Percentiles rank a stretch among this genome's conserved stretches.
Conservation (phyloP, 2,329 filamentous ascomycete genomes). For the Diaporthe sp. region DNA sequence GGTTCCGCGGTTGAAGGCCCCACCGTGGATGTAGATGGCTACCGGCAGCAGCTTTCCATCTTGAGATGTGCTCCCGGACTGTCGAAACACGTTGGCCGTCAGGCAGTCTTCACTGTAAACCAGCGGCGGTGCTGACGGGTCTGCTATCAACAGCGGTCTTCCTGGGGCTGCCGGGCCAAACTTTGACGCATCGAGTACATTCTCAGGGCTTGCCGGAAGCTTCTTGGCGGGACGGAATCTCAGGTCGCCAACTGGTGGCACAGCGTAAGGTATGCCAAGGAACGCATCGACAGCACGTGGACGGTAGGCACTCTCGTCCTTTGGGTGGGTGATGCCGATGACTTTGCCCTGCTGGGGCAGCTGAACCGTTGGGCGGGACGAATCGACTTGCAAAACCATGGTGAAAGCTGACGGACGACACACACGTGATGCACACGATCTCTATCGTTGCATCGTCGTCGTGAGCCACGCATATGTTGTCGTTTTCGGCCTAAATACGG, state of each 20-base stretch:
- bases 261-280: constrained; percentile 59
- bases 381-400: constrained; percentile 34
- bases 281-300: constrained; percentile 51
- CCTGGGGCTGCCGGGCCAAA: constrained; percentile 40
- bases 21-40: constrained; percentile 57
- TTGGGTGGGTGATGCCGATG: constrained; percentile 37
- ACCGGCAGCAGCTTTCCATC: constrained; percentile 43
- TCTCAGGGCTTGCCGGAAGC: constrained; percentile 41
- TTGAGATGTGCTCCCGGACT: constrained; percentile 2
- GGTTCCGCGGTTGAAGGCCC: constrained; percentile 55
- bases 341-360: constrained; percentile 35
- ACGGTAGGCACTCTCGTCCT: constrained; percentile 32
- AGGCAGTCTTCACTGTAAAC: constrained; percentile 42
- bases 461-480: neutral
- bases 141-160: constrained; percentile 23
- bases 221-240: constrained; percentile 53
- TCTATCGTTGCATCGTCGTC: neutral
- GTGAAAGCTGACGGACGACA: neutral
- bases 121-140: constrained; percentile 36
- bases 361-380: constrained; percentile 26
- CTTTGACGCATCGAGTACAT: constrained; percentile 39
- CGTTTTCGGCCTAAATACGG: constrained; percentile 4
- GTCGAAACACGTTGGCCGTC: constrained; percentile 42
- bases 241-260: constrained; percentile 56
- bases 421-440: neutral